Evolutionary conservation across 2,329 filamentous ascomycete species (phyloP), one percentile per base, ranked within the genome.

Genomic region (Ilyonectria robusta): DNA sequence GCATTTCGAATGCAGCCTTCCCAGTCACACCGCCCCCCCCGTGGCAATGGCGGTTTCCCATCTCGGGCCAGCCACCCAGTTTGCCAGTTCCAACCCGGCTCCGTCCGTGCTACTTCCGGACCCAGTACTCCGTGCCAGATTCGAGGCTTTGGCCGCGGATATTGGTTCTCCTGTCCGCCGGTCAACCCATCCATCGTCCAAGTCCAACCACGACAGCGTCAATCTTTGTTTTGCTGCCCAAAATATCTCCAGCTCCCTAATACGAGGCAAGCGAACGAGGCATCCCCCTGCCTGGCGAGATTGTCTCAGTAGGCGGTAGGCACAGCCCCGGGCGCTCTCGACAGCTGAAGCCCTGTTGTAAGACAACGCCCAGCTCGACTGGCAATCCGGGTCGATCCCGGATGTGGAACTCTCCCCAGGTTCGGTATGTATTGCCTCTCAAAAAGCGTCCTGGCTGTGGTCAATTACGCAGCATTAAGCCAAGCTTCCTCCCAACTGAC

Each of bases 31-130:
- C 42, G 56, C 44, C 42, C 26, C 42, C 26, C 42, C 26, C n/a
- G 47, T 26, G 33, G 42, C 29, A 23, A 35, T 42, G 40, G 31
- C 8, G 3, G 31, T 33, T 11, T 33, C 8, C 11, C 31, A 11
- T 33, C 31, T 11, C 26, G 26, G 26, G 26, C 26, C 26, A 26
- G 26, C 26, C 26, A 26, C 26, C 26, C 26, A 26, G 23, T 23
- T 4, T 23, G 23, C 23, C 23, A 23, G 26, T 26, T 5, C 26
- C 3, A 21, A 26, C 29, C 44, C 44, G 44, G 56, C 44, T 59
- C 31, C 56, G 31, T 42, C 57, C 57, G 46, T 59, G 57, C 26
- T 19, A 54, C 17, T 42, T 42, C 17, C 40, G n/a, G 15, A 17
- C n/a, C 15, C 8, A 17, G 40, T 42, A n/a, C 40, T n/a, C 40